These are phyloP conservation scores for Mycena floridula DNA, from an alignment of 768 basidiomycete species.

Conservation along the genomic window DNA sequence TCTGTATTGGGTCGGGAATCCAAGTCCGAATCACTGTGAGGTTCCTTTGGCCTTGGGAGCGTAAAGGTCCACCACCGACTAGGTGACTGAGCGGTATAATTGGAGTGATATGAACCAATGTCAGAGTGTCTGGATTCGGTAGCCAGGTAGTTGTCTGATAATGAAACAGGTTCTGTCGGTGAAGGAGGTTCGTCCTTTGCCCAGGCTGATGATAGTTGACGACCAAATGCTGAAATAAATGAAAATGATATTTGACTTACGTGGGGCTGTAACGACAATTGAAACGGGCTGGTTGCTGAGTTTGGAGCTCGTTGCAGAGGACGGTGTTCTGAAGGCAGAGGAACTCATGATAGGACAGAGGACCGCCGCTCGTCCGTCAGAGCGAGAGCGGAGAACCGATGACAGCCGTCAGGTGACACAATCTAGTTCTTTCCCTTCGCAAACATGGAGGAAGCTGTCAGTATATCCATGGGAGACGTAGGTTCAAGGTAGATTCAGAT, in stretches of 20 bases:
- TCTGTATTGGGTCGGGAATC: constrained; percentile 15
- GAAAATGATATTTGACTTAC: constrained; percentile 33
- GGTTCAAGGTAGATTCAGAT: too few relatives aligned
- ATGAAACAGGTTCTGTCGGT: constrained; percentile 40
- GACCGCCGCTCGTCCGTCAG: too few relatives aligned
- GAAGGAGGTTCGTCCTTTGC: constrained; percentile 80
- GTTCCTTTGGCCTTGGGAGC: constrained; percentile 39
- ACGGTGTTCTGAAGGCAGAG: too few relatives aligned
- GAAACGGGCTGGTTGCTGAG: too few relatives aligned
- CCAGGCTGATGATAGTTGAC: constrained; percentile 52
- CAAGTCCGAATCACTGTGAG: constrained; percentile 10
- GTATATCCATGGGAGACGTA: too few relatives aligned
- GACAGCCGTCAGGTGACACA: too few relatives aligned
- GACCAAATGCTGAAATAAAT: not conserved
- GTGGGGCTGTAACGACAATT: constrained; percentile 66
- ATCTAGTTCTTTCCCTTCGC: constrained; percentile 64
- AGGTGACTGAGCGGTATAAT: constrained; percentile 18
- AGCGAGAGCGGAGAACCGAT: too few relatives aligned
- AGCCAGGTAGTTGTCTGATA: constrained; percentile 21
- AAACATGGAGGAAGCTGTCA: constrained; percentile 67
- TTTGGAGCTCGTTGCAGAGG: too few relatives aligned
- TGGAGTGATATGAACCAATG: constrained; percentile 47
- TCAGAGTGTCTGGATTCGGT: constrained; percentile 43
- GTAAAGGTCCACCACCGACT: constrained; percentile 77
- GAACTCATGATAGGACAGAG: too few relatives aligned